Base-by-base conservation (phyloP, 2,329 filamentous ascomycete species). In the Hypoxylon sp. region DNA sequence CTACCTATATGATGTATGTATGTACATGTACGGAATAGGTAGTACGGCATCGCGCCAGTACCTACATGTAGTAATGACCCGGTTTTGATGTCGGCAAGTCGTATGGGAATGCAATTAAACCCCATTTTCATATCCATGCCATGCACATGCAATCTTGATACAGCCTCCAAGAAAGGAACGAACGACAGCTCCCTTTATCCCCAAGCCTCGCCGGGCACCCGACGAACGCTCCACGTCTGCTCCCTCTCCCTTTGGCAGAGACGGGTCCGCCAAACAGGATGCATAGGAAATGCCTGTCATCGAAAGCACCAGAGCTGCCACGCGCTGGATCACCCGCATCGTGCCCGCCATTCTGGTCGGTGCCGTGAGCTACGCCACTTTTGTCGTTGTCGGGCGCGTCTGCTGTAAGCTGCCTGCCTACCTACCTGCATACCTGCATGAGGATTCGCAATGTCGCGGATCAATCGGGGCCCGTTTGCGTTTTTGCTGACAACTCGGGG, bases 261-360 rank as follows among this genome's bases (percentile, higher is more conserved):
- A 60, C 51, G 47, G 47, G 39, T 48, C 20, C 17, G 30, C 49
- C 17, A 59, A 37, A 57, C 62, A 68, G 68, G 67, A 73, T 73
- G 72, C 52, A 59, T 55, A 61, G 65, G 71, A 68, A 62, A 76
- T 76, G 75, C 71, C 71, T 61, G 65, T 70, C 26, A 71, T 71
- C 52, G 74, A 75, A 68, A 78, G 77, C 69, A 77, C 74, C 8
- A 74, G 72, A 69, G 78, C 81, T 68, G 79, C 82, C 51, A 88
- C 87, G 75, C 79, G 84, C 71, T 87, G 84, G 77, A 82, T 85
- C 49, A 86, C 88, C 53, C 84, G 89, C 61, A 77, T 90, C 58
- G 87, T 97, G 59, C 93, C 93, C 3, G 69, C 89, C 39, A 74
- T 94, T 52, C 84, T 97, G 41, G 77, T 88, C 32, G 89, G 84